phyloP scores from a whole-genome alignment of 768 basidiomycete species.

The Galerina sulciceps region DNA sequence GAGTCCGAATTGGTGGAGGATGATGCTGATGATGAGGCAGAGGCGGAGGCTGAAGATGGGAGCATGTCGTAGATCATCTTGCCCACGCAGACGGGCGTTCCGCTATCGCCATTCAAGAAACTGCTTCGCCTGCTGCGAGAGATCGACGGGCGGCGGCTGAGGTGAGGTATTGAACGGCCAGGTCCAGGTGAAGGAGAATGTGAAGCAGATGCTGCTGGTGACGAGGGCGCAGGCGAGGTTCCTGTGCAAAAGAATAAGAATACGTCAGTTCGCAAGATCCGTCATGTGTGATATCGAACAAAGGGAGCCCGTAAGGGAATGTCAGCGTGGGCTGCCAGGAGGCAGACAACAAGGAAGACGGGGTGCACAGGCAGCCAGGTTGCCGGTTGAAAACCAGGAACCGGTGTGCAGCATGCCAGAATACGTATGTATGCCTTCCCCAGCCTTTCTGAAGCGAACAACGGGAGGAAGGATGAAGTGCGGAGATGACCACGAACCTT shows the following conservation, averaged over 20 bases:
- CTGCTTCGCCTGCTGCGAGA: constrained; percentile 11
- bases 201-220: constrained; percentile 1
- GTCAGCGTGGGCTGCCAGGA: constrained; percentile 1
- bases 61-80: constrained; percentile 61
- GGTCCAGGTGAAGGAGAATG: neutral
- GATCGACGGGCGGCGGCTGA: constrained; percentile 2
- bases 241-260: neutral
- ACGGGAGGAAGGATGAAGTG: neutral
- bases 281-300: neutral
- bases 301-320: neutral
- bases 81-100: constrained; percentile 21
- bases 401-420: constrained; percentile 9
- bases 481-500: constrained; percentile 11
- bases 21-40: constrained; percentile 7
- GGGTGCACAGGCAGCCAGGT: constrained; percentile 4
- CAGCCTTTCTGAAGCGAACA: neutral
- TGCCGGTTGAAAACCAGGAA: constrained; percentile 6
- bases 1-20: constrained; percentile 3
- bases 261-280: neutral
- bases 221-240: neutral
- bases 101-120: constrained; percentile 1
- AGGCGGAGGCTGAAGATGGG: constrained; percentile 30
- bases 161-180: neutral
- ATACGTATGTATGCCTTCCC: constrained; percentile 5
- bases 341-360: constrained; percentile 3